These are phyloP conservation scores for Pseudozyma hubeiensis DNA, from an alignment of 1,284 basidiomycete species.

Conservation along the genomic window DNA sequence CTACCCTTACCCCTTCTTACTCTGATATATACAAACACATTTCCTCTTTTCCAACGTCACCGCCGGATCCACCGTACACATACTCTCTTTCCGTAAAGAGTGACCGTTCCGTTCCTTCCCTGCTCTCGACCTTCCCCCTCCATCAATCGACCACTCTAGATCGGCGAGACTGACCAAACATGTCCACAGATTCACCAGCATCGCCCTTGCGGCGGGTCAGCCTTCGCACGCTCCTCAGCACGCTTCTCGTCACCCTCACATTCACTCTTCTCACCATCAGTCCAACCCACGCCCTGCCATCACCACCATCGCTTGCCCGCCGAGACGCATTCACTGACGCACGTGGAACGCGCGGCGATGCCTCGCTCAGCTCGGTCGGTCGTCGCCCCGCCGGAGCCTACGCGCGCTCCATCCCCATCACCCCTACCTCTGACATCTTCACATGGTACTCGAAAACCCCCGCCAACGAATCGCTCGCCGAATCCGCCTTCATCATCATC, in stretches of 20 bases:
- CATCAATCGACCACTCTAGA: too few relatives aligned
- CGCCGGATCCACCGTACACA: too few relatives aligned
- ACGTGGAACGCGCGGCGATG: slow-evolving; percentile 29
- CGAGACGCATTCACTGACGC: slow-evolving; percentile 39
- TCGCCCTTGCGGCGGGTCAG: neutral
- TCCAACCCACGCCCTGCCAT: neutral
- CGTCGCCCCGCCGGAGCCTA: slow-evolving; percentile 23
- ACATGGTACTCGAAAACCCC: slow-evolving; percentile 54
- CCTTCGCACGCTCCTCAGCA: neutral
- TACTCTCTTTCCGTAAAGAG: too few relatives aligned
- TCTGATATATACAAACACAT: too few relatives aligned
- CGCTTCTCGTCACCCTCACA: slow-evolving; percentile 8
- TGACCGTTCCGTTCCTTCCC: neutral
- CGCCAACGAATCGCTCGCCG: slow-evolving; percentile 34
- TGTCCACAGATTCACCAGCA: neutral
- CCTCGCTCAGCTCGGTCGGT: slow-evolving; percentile 10
- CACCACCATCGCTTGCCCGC: neutral
- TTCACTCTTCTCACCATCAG: neutral
- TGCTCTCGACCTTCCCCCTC: too few relatives aligned
- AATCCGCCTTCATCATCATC: slow-evolving; percentile 52
- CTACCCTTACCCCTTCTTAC: too few relatives aligned
- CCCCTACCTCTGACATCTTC: slow-evolving; percentile 21
- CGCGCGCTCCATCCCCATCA: slow-evolving; percentile 21
- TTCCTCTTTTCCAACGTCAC: too few relatives aligned
- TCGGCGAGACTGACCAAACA: neutral